A percentile compares a stretch with the other conserved stretches of the same genome.
Evolutionary conservation across 176 grass and related monocot species (phyloP).

Genomic region (sorghum (Sorghum bicolor)): DNA sequence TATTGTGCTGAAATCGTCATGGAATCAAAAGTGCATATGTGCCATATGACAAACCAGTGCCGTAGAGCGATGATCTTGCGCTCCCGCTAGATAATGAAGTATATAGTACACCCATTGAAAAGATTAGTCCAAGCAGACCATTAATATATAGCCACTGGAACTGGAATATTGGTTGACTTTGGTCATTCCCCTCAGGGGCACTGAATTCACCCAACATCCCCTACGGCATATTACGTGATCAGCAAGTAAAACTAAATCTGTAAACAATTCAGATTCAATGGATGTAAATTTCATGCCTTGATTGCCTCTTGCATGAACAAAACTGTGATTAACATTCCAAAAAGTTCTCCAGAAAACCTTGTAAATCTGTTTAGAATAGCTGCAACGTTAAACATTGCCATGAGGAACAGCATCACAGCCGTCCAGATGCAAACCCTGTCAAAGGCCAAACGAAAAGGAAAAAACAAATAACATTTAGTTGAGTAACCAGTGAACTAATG

Average conservation of each 20-base stretch:
- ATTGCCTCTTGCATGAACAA: slow-evolving; percentile 76
- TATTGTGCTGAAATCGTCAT: background rate
- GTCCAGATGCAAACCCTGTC: slow-evolving; percentile 92
- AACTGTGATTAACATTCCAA: slow-evolving; percentile 88
- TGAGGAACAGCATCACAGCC: slow-evolving; percentile 59
- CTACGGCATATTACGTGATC: slow-evolving; percentile 23
- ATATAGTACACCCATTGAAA: slow-evolving; percentile 68
- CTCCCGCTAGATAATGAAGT: slow-evolving; percentile 47
- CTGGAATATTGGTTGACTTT: slow-evolving; percentile 33
- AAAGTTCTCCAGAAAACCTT: slow-evolving; percentile 84
- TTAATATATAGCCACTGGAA: slow-evolving; percentile 84
- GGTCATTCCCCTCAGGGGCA: slow-evolving; percentile 55
- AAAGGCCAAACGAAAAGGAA: slow-evolving; percentile 12
- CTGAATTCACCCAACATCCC: slow-evolving; percentile 77
- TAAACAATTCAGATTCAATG: background rate
- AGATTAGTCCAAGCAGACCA: slow-evolving; percentile 66
- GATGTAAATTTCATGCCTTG: slow-evolving; percentile 42
- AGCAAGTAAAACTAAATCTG: slow-evolving; percentile 9
- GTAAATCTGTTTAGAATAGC: slow-evolving; percentile 80
- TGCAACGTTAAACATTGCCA: slow-evolving; percentile 69
- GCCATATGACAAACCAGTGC: slow-evolving; percentile 57
- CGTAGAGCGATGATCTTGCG: slow-evolving; percentile 65
- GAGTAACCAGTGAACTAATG: background rate
- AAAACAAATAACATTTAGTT: slow-evolving; percentile 20
- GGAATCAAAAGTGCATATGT: slow-evolving; percentile 13